phyloP scores from a whole-genome alignment of 2,329 filamentous ascomycete genomes.

The Colletotrichum tropicale region DNA sequence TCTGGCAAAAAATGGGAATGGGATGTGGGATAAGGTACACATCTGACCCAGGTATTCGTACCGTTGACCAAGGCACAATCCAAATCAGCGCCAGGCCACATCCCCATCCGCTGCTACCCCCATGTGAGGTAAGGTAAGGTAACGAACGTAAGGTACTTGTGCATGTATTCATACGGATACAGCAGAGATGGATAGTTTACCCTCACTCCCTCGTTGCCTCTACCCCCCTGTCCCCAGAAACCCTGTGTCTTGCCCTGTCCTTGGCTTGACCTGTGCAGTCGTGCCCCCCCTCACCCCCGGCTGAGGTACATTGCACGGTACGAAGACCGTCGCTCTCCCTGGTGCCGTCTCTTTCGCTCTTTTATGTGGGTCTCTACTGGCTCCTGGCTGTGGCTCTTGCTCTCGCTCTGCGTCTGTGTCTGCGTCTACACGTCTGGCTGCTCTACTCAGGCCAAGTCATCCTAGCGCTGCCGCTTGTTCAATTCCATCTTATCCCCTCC shows the following conservation, averaged over 20 bases:
- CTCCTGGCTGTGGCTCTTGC: not conserved
- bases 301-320: not conserved
- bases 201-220: not conserved
- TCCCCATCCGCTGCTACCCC: not conserved
- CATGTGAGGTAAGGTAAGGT: not conserved
- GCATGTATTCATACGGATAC: not conserved
- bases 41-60: not conserved
- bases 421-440: not conserved
- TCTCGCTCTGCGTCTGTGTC: not conserved
- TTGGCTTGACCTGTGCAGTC: not conserved
- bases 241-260: slow-evolving; percentile 18
- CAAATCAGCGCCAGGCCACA: not conserved
- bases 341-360: not conserved
- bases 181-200: not conserved
- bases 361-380: not conserved
- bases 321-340: not conserved
- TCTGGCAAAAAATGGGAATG: not conserved
- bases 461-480: slow-evolving; percentile 15
- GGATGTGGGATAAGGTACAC: not conserved
- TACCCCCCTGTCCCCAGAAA: not conserved
- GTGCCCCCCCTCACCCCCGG: not conserved
- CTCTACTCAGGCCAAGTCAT: slow-evolving; percentile 14
- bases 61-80: not conserved
- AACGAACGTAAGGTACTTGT: not conserved
- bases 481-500: slow-evolving; percentile 24